These are phyloP conservation scores for Diaporthe helianthi DNA, from an alignment of 2,329 filamentous ascomycete genomes.

Conservation along the genomic window DNA sequence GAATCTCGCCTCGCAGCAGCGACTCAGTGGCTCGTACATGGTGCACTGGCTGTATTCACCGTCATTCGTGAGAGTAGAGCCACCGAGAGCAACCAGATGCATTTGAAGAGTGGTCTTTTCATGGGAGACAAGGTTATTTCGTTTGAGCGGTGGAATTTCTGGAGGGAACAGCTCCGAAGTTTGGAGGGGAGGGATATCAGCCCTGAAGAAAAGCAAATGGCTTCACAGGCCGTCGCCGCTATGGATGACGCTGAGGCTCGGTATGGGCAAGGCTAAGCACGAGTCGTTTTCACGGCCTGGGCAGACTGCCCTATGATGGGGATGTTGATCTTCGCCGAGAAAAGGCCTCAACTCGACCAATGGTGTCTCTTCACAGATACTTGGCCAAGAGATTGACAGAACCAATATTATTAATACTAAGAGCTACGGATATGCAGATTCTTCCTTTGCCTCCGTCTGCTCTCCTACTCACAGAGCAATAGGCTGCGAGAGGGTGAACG, in stretches of 20 bases:
- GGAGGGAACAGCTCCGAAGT: neutral
- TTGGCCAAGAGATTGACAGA: neutral
- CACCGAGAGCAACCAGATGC: neutral
- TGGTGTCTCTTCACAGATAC: too few species aligned
- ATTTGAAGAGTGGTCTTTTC: neutral
- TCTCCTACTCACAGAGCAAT: neutral
- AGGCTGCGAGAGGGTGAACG: constrained; percentile 4
- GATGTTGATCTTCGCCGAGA: too few species aligned
- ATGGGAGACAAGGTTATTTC: neutral
- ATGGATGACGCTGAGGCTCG: neutral
- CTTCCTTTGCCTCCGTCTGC: neutral
- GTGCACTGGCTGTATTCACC: neutral
- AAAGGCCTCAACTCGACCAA: too few species aligned
- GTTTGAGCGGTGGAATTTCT: neutral
- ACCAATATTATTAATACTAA: neutral
- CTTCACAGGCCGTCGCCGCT: neutral
- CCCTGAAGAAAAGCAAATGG: neutral
- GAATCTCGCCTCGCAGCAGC: neutral
- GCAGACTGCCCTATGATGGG: neutral
- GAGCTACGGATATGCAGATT: neutral
- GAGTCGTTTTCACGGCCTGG: neutral
- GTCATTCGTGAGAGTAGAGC: neutral
- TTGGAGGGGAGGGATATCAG: neutral
- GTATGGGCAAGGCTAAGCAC: neutral
- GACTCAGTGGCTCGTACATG: neutral